Conservation (phyloP, 2,329 filamentous ascomycete genomes). For the Juglanconis oblonga region DNA sequence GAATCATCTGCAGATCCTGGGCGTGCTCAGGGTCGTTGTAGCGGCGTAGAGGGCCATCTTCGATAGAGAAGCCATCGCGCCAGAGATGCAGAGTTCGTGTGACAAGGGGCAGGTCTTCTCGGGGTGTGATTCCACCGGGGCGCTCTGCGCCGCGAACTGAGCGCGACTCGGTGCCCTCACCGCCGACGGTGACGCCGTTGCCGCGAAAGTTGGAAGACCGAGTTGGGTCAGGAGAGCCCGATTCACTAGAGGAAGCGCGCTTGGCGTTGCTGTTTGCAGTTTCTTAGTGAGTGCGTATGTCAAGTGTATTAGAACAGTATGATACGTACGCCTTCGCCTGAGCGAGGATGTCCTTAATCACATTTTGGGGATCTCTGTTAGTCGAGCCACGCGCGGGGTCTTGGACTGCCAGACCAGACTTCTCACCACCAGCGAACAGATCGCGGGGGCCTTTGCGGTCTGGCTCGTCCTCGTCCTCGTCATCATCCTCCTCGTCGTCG, state of each 20-base stretch:
- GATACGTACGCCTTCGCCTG: slow-evolving; percentile 59
- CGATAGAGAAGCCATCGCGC: slow-evolving; percentile 81
- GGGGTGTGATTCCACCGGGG: slow-evolving; percentile 38
- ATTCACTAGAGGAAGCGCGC: slow-evolving; percentile 31
- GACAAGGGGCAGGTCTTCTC: slow-evolving; percentile 27
- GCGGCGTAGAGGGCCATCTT: slow-evolving; percentile 73
- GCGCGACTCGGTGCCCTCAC: slow-evolving; percentile 70
- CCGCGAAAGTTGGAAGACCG: slow-evolving; percentile 58
- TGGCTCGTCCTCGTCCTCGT: slow-evolving; percentile 52
- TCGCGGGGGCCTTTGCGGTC: slow-evolving; percentile 62
- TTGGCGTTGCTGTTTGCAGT: slow-evolving; percentile 52
- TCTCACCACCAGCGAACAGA: slow-evolving; percentile 81
- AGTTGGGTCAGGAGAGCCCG: slow-evolving; percentile 48
- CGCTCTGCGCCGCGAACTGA: slow-evolving; percentile 53
- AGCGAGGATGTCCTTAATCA: slow-evolving; percentile 62
- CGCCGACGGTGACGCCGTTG: slow-evolving; percentile 72
- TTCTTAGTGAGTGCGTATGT: background rate
- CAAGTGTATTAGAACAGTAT: background rate
- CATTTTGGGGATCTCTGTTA: slow-evolving; percentile 43
- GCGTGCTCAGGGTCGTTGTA: slow-evolving; percentile 78
- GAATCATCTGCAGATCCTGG: slow-evolving; percentile 70
- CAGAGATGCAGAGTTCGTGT: slow-evolving; percentile 71
- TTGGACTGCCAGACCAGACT: slow-evolving; percentile 70
- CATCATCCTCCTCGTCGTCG: slow-evolving; percentile 58
- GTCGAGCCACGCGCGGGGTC: slow-evolving; percentile 51